Evolutionary conservation across 768 basidiomycete species (phyloP), one percentile per base, ranked within the genome.

Genomic region (Podaxis sp.): DNA sequence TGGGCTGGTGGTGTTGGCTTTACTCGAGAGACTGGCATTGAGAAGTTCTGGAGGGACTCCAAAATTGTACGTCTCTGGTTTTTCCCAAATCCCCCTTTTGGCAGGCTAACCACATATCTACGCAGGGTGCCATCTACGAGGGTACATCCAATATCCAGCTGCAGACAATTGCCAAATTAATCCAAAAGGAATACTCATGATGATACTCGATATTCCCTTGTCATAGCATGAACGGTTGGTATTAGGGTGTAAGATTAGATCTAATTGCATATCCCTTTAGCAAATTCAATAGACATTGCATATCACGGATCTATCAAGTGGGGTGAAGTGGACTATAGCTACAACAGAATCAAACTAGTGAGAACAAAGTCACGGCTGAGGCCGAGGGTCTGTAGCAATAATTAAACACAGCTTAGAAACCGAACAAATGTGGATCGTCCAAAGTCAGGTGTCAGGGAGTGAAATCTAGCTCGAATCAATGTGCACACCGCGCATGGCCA

Each of bases 131-230:
- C 1, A 93, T 94, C 55, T 94, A 94, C 67, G 93, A 95, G 69
- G 94, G 96, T 40, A 98, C 96, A 47, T 93, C 90, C n/a, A 99
- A 98, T 72, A 98, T 99, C 61, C 97, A 98, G 72, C 78, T 98
- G 36, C 89, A 95, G 74, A 99, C 97, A 0, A 97, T 99, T 67
- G 92, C 95, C 4, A 96, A 90, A 75, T 86, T 90, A 63, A 83
- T 96, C 58, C 90, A 94, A 72, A 92, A 91, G 74, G 81, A 93
- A 69, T 86, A 93, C 66, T 88, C 90, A 68, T 90, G 72, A 44
- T 27, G 38, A 21, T 53, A n/a, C 32, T 9, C 32, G 5, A 44
- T 55, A 40, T 50, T 55, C 53, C 25, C 18, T 32, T 25, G 16
- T 38, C n/a, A 16, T 32, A 32, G 51, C 21, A 51, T 50, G 37